These are phyloP conservation scores for Alliaria petiolata DNA, from an alignment of 345 rosid species.

Conservation along the genomic window DNA sequence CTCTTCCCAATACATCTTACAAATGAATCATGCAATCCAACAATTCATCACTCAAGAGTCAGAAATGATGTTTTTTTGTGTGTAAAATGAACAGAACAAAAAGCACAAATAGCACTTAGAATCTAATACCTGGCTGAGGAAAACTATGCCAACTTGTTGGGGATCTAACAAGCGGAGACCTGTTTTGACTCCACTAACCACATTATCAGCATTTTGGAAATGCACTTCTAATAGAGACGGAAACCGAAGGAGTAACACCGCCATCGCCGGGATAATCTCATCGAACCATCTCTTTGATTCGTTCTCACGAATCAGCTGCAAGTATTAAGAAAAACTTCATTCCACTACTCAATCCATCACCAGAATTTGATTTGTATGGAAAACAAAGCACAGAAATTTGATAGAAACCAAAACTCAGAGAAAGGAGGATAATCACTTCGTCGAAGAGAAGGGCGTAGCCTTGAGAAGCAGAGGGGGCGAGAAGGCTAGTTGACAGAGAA, in stretches of 20 bases:
- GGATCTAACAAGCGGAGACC: conserved; percentile 58
- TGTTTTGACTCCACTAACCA: conserved; percentile 30
- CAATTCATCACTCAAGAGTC: neutral
- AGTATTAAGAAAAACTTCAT: neutral
- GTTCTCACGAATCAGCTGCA: conserved; percentile 48
- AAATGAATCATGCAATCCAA: neutral
- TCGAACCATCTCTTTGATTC: conserved; percentile 63
- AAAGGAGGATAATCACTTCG: conserved; percentile 35
- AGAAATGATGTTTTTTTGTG: no score
- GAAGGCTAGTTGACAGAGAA: conserved; percentile 36
- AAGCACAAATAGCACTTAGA: neutral
- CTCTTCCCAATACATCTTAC: neutral
- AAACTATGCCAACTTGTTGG: conserved; percentile 70
- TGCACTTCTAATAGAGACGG: conserved; percentile 69
- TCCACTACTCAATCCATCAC: neutral
- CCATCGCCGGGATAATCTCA: conserved; percentile 61
- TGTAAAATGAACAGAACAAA: no score
- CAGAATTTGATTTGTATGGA: neutral
- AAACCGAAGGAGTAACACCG: conserved; percentile 55
- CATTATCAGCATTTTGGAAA: conserved; percentile 44
- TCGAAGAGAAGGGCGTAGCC: conserved; percentile 73
- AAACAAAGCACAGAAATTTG: neutral
- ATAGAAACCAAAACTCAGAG: neutral
- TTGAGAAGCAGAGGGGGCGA: conserved; percentile 41
- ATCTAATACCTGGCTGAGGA: conserved; percentile 67